Conservation (phyloP, 1,284 basidiomycete species). For the Coniophora puteana region DNA sequence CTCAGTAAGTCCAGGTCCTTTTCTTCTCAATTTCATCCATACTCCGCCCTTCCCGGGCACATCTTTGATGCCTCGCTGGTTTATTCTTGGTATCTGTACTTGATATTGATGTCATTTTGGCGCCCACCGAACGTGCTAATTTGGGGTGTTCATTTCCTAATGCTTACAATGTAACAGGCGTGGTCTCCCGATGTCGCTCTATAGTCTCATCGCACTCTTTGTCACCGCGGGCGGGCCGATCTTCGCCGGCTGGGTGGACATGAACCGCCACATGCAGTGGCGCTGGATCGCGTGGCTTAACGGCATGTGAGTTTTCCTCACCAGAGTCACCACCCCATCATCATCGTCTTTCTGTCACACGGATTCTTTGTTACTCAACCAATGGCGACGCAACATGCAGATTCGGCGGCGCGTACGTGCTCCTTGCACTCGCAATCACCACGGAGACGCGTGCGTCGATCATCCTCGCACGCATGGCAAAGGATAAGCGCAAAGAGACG, state of each 20-base stretch:
- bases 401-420: constrained; percentile 29
- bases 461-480: constrained; percentile 42
- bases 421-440: constrained; percentile 34
- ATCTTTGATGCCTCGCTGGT: too few species aligned
- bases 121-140: too few species aligned
- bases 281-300: constrained; percentile 73
- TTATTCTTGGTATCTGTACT: too few species aligned
- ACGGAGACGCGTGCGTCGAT: constrained; percentile 46
- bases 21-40: constrained; percentile 1
- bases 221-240: constrained; percentile 53
- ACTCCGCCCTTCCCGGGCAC: background rate
- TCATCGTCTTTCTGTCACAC: too few species aligned
- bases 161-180: constrained; percentile 33
- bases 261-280: constrained; percentile 48
- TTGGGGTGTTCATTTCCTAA: constrained; percentile 1
- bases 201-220: constrained; percentile 43
- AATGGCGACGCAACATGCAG: constrained; percentile 25
- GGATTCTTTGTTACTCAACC: too few species aligned
- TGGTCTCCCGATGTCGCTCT: constrained; percentile 57
- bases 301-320: constrained; percentile 43
- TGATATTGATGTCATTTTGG: too few species aligned
- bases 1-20: constrained; percentile 18
- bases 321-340: background rate
- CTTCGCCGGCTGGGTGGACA: constrained; percentile 54
- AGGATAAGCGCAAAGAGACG: constrained; percentile 41